Evolutionary conservation across 139 green algal species (phyloP).

Genomic region (Picochlorum sp.): DNA sequence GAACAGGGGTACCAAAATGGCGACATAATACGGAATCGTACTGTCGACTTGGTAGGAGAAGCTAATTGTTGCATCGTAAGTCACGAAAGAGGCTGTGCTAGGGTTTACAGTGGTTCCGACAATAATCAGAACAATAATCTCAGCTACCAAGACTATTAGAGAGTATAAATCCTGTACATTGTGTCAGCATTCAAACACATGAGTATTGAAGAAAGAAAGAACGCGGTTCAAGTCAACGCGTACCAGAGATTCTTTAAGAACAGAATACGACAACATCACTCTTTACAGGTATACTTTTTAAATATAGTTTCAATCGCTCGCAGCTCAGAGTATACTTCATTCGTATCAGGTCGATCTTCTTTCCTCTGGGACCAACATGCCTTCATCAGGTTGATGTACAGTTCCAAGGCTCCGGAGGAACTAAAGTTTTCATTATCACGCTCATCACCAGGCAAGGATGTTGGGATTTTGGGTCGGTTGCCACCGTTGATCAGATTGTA

Average conservation of each 20-base stretch:
- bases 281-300: neutral
- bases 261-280: neutral
- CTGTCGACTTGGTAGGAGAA: neutral
- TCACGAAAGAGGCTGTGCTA: neutral
- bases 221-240: neutral
- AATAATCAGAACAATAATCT: neutral
- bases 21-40: slow-evolving; percentile 24
- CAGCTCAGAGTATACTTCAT: slow-evolving; percentile 32
- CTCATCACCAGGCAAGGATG: neutral
- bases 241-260: slow-evolving; percentile 3
- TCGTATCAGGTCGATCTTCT: slow-evolving; percentile 42
- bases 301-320: neutral
- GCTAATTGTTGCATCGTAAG: neutral
- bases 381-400: slow-evolving; percentile 13
- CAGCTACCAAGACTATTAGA: neutral
- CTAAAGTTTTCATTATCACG: slow-evolving; percentile 6
- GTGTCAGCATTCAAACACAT: neutral
- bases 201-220: neutral
- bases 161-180: neutral
- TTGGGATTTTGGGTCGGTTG: neutral
- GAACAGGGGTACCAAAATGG: neutral
- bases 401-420: neutral
- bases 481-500: slow-evolving; percentile 2
- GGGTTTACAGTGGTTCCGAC: neutral
- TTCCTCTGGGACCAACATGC: slow-evolving; percentile 18